phyloP scores from a whole-genome alignment of 2,329 filamentous ascomycete species.

The Lasiodiplodia sp. region DNA sequence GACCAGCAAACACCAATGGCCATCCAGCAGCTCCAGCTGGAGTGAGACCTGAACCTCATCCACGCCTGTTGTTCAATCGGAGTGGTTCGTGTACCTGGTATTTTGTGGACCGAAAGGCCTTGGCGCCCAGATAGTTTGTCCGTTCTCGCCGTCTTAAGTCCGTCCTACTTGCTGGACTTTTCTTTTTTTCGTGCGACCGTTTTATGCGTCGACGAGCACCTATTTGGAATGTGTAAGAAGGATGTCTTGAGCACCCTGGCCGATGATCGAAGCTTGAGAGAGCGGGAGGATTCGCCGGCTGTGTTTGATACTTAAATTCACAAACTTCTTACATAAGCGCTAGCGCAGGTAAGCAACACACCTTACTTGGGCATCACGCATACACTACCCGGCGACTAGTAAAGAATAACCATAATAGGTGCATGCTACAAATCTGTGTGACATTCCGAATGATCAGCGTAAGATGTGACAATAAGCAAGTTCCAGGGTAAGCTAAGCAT shows the following conservation, averaged over 20 bases:
- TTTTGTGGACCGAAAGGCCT: neutral
- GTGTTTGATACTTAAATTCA: neutral
- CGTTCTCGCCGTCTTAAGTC: neutral
- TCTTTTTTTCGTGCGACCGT: no score
- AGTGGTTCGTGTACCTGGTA: neutral
- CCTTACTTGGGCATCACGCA: neutral
- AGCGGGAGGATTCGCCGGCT: neutral
- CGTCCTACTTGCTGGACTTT: neutral
- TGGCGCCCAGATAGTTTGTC: neutral
- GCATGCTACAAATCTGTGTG: neutral
- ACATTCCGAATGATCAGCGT: neutral
- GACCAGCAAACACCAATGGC: neutral
- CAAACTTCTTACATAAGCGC: constrained; percentile 1
- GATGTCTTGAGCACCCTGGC: neutral
- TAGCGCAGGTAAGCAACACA: neutral
- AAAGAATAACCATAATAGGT: neutral
- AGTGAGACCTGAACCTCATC: neutral
- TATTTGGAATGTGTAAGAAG: neutral
- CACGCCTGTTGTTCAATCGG: neutral
- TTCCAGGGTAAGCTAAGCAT: no score
- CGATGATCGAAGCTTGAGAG: neutral
- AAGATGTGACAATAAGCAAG: neutral
- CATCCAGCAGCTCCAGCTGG: neutral
- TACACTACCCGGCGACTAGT: neutral
- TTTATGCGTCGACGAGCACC: no score